Evolutionary conservation across 2,329 filamentous ascomycete species (phyloP), one percentile per base, ranked within the genome.

Genomic region (Penicillium sp.): DNA sequence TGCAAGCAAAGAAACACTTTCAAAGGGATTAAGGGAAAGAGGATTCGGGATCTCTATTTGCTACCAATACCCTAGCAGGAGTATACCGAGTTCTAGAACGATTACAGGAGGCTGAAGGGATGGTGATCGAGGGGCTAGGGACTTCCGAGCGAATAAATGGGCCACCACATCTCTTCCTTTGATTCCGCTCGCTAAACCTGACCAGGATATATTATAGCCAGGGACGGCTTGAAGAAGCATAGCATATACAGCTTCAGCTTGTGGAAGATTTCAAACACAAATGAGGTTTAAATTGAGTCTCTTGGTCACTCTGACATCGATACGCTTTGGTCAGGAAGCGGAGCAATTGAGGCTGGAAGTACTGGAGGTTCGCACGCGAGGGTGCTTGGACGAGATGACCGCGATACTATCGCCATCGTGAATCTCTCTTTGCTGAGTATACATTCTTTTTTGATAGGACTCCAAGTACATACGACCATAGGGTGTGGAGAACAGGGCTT

Each of bases 81-180:
- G 19, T 40, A 40, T 8, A 40, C 38, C 6, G n/a, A 19, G 16
- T 8, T 40, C 6, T 3, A 16, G 16, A 16, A 40, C 38, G 38
- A 40, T 16, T 19, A 19, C 4, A 3, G 2, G 38, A 40, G n/a
- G 38, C 14, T 40, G 38, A 40, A 40, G 8, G 8, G 16, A 16
- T 40, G 14, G 14, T 14, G 16, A n/a, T 40, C 5, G 38, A 16
- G 11, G 16, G 71, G 45, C 68, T 72, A 14, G 35, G 14, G 6
- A 58, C 55, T 70, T 1, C 45, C 68, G 0, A 69, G 19, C 22
- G n/a, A 14, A 25, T 16, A n/a, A 14, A 11, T 14, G 52, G 42
- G 4, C 6, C 42, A 14, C n/a, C 5, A 45, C 6, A 3, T 8
- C 6, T 6, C 30, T 35, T 35, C n/a, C 14, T 7, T 33, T 10